Percentiles rank a stretch among this genome's conserved stretches.
These are phyloP conservation scores for Sextonia rubra DNA, from an alignment of 164 flowering plant species.

Conservation along the genomic window DNA sequence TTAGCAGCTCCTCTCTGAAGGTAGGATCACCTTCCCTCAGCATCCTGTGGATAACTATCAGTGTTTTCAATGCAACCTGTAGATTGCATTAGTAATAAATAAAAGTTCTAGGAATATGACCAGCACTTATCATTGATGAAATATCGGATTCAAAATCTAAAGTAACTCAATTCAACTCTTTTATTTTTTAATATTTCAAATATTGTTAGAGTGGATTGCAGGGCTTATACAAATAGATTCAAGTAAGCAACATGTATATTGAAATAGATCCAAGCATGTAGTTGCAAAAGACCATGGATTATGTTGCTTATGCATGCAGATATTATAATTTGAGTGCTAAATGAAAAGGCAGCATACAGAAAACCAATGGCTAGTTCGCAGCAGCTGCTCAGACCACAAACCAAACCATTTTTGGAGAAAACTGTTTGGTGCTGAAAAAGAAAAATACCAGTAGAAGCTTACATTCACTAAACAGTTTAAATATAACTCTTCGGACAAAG, in stretches of 20 bases:
- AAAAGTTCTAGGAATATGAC: not conserved
- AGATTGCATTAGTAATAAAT: not conserved
- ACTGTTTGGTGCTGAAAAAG: not conserved
- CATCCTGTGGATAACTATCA: slow-evolving; percentile 91
- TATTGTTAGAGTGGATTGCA: not conserved
- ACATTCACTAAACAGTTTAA: not conserved
- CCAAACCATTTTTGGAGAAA: not conserved
- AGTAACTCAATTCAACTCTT: not conserved
- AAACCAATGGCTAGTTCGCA: not conserved
- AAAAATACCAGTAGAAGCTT: not conserved
- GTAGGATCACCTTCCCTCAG: slow-evolving; percentile 97
- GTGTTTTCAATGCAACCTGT: slow-evolving; percentile 90
- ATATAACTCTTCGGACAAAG: no score
- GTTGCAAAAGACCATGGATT: not conserved
- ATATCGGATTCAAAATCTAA: not conserved
- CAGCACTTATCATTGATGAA: not conserved
- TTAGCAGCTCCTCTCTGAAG: slow-evolving; percentile 85
- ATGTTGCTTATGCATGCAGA: not conserved
- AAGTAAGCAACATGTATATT: not conserved
- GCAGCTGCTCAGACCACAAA: not conserved
- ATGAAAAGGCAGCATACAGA: not conserved
- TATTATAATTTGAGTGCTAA: not conserved
- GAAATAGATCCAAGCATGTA: not conserved
- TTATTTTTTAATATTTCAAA: not conserved
- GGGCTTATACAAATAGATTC: not conserved